Conservation (phyloP, 2,329 filamentous ascomycete species). For the Cercospora nicotianae region DNA sequence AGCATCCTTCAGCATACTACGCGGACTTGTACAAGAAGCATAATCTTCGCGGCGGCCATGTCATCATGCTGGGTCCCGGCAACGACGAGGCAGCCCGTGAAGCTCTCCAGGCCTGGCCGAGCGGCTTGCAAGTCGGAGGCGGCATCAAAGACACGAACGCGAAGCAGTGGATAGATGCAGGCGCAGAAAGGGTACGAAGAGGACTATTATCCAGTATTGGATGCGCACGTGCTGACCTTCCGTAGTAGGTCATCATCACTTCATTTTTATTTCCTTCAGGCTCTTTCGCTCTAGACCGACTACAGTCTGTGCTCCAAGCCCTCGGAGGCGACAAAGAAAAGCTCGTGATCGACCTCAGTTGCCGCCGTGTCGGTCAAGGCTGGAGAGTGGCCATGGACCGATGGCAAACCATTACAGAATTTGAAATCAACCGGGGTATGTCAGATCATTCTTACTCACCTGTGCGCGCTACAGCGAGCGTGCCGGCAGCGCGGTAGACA, state of each 20-base stretch:
- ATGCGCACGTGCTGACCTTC: constrained; percentile 15
- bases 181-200: constrained; percentile 77
- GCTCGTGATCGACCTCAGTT: constrained; percentile 94
- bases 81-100: constrained; percentile 79
- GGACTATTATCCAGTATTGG: constrained; percentile 5
- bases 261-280: constrained; percentile 88
- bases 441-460: background rate
- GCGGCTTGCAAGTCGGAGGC: constrained; percentile 84
- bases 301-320: constrained; percentile 71
- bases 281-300: constrained; percentile 72
- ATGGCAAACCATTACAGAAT: constrained; percentile 97
- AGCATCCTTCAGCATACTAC: constrained; percentile 77
- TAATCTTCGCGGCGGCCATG: constrained; percentile 75
- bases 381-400: constrained; percentile 99
- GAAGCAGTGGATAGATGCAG: constrained; percentile 77
- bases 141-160: constrained; percentile 88
- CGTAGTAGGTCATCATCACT: constrained; percentile 86
- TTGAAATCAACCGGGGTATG: constrained; percentile 84
- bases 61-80: constrained; percentile 92
- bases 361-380: constrained; percentile 69
- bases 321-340: constrained; percentile 74
- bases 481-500: constrained; percentile 10
- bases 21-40: constrained; percentile 77
- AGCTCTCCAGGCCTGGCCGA: constrained; percentile 75
- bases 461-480: constrained; percentile 2